A percentile compares a stretch with the other conserved stretches of the same genome.
phyloP scores from a whole-genome alignment of 495 filamentous ascomycete species.

The Penicillium chermesinum region DNA sequence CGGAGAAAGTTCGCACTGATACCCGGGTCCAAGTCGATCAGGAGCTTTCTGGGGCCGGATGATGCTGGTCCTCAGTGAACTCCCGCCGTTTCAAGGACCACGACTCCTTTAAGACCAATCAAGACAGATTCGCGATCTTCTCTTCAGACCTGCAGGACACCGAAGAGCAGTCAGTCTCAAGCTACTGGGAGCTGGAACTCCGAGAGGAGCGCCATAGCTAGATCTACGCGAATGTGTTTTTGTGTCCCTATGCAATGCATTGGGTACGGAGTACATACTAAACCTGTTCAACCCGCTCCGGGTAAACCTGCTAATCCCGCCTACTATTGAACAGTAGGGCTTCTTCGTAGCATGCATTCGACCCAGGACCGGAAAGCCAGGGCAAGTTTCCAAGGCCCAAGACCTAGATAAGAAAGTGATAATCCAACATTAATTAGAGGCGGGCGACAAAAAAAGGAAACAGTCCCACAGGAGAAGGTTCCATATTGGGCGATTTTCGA shows the following conservation, averaged over 20 bases:
- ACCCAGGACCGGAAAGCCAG: background rate
- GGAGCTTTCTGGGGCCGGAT: slow-evolving; percentile 12
- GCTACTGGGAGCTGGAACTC: too few relatives aligned
- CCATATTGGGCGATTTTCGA: slow-evolving; percentile 19
- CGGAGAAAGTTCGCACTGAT: slow-evolving; percentile 7
- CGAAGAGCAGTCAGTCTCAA: too few relatives aligned
- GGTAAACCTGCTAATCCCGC: background rate
- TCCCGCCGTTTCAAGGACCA: background rate
- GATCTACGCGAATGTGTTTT: background rate
- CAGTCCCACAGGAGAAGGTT: slow-evolving; percentile 11
- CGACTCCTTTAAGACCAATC: background rate
- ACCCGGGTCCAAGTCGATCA: slow-evolving; percentile 18
- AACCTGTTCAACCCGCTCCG: too few relatives aligned
- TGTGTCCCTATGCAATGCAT: too few relatives aligned
- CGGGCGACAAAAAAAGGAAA: too few relatives aligned
- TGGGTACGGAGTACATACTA: too few relatives aligned
- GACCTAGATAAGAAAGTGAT: background rate
- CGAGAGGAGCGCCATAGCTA: too few relatives aligned
- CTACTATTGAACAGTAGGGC: too few relatives aligned
- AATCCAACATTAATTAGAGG: background rate
- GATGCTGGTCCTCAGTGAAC: background rate
- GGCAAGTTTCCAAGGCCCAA: too few relatives aligned
- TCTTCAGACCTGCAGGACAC: background rate
- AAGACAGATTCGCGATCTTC: background rate
- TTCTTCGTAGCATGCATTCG: too few relatives aligned